Base-by-base conservation (phyloP, 2,329 filamentous ascomycete genomes). In the Drechslerella coelobrocha region DNA sequence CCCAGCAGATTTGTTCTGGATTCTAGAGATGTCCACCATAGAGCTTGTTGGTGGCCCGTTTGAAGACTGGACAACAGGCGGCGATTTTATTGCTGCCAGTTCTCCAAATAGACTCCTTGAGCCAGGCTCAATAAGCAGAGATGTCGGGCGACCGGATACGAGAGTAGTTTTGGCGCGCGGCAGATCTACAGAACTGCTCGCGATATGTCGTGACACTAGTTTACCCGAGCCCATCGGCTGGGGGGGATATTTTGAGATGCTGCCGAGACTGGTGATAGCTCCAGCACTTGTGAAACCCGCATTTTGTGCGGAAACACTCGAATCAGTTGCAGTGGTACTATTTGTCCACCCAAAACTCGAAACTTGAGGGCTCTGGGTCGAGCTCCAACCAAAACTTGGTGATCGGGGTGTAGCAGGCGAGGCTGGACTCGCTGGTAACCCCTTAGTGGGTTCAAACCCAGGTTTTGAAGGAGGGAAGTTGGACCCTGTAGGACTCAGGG, bases 101-200 rank as follows among this genome's bases (percentile, higher is more conserved):
- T 71, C 66, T 19, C 66, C 66, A 37, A 71, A 71, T 48, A 60
- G 37, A 50, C 39, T 60, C 12, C 50, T 62, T 21, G 66, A 41
- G 14, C 59, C 48, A 4, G 59, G 26, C 26, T 61, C 66, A 60
- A 71, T 51, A 23, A 63, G 62, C 53, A 71, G 52, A 24, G 66
- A 71, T 7, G 39, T 71, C n/a, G 66, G 66, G 17, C 66, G 53
- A 23, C 31, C 57, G 24, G 57, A 31, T 5, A 34, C 24, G 17
- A 47, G 59, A 6, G 54, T 14, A n/a, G 45, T 52, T 19, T 63
- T 71, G n/a, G 59, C 45, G 2, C 66, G 52, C 17, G 59, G 66
- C 12, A 71, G 45, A 24, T 71, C 66, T n/a, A 71, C 66, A 17
- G 66, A 71, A 19, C 59, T 71, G 26, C 59, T 71, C 12, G 59